Conservation (phyloP, 495 filamentous ascomycete genomes). For the Tetracladium setigerum region DNA sequence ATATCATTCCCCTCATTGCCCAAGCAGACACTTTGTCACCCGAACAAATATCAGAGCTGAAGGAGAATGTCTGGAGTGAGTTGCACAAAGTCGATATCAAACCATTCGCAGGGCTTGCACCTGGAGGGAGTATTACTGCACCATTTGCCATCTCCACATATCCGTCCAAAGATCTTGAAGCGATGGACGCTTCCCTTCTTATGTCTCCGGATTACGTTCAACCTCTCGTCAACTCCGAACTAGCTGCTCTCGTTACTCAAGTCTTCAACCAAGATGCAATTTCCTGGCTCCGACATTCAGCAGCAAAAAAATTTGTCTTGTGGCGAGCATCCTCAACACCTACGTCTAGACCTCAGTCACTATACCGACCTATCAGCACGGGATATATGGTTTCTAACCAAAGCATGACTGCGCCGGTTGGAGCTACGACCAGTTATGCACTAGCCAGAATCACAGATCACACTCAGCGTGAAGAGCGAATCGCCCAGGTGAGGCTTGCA, state of each 20-base stretch:
- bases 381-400: slow-evolving; percentile 8
- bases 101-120: slow-evolving; percentile 55
- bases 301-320: slow-evolving; percentile 80
- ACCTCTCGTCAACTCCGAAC: slow-evolving; percentile 73
- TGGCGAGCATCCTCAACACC: slow-evolving; percentile 38
- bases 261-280: slow-evolving; percentile 75
- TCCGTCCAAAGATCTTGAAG: slow-evolving; percentile 67
- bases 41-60: slow-evolving; percentile 52
- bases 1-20: slow-evolving; percentile 78
- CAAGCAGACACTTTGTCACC: slow-evolving; percentile 63
- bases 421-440: slow-evolving; percentile 49
- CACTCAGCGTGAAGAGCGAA: slow-evolving; percentile 60
- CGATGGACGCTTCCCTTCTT: slow-evolving; percentile 89
- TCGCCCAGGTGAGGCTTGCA: slow-evolving; percentile 73
- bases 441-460: slow-evolving; percentile 66
- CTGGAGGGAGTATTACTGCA: slow-evolving; percentile 27
- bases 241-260: slow-evolving; percentile 57
- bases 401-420: slow-evolving; percentile 20
- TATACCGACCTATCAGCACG: slow-evolving; percentile 19
- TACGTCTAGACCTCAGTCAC: slow-evolving; percentile 11
- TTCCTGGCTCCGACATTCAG: slow-evolving; percentile 78
- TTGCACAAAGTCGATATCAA: slow-evolving; percentile 50
- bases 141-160: slow-evolving; percentile 81
- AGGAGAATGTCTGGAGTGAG: slow-evolving; percentile 51
- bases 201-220: slow-evolving; percentile 93